Conservation (phyloP, 2,329 filamentous ascomycete species). For the Pseudogymnoascus sp. region DNA sequence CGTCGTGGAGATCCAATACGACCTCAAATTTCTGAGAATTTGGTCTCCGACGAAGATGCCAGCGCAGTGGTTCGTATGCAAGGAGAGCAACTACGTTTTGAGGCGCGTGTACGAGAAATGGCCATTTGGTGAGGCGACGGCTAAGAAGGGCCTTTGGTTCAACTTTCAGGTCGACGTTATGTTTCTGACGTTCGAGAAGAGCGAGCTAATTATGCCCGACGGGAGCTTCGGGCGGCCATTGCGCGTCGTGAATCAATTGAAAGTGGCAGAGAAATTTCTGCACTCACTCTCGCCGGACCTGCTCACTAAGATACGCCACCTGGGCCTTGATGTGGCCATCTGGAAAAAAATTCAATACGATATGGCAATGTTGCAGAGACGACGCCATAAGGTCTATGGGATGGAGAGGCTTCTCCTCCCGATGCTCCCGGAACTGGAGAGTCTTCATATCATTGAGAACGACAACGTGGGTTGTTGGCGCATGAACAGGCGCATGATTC, state of each 20-base stretch:
- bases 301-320: background rate
- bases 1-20: background rate
- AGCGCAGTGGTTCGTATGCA: background rate
- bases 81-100: background rate
- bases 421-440: background rate
- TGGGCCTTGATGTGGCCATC: background rate
- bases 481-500: background rate
- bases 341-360: background rate
- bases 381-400: background rate
- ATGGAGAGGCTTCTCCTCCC: background rate
- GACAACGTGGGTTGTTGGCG: background rate
- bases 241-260: background rate
- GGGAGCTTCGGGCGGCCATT: background rate
- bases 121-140: background rate
- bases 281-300: background rate
- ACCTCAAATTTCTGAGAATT: background rate
- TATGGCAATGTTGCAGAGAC: background rate
- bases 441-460: background rate
- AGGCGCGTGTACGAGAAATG: background rate
- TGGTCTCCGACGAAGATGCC: background rate
- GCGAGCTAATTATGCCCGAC: background rate
- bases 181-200: background rate
- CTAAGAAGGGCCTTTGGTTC: background rate
- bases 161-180: background rate
- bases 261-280: background rate